Evolutionary conservation across 106 monocot species (phyloP).

Genomic region (Triglochin maritima): DNA sequence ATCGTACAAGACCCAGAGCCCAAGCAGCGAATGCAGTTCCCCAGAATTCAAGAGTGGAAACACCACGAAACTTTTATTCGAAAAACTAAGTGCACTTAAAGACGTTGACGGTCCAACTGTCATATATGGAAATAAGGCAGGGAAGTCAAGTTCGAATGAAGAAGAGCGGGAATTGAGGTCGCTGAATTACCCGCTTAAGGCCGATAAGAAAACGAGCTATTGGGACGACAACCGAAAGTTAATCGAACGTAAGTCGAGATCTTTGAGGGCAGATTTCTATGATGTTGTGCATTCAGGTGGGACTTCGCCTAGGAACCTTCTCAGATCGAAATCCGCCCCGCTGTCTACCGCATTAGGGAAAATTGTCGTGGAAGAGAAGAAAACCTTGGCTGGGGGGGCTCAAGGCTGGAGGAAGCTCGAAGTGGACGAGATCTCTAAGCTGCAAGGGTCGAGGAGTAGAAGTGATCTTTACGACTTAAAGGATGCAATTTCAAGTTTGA

Average conservation of each 20-base stretch:
- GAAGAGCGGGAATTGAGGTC: slow-evolving; percentile 29
- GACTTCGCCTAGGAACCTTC: slow-evolving; percentile 43
- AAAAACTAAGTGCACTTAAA: slow-evolving; percentile 28
- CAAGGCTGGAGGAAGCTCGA: slow-evolving; percentile 33
- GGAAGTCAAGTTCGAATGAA: slow-evolving; percentile 14
- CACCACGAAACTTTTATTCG: slow-evolving; percentile 36
- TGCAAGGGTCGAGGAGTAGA: slow-evolving; percentile 28
- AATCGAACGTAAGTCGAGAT: slow-evolving; percentile 19
- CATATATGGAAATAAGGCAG: no score
- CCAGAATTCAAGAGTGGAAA: slow-evolving; percentile 34
- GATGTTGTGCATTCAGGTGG: slow-evolving; percentile 5
- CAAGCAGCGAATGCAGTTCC: slow-evolving; percentile 14
- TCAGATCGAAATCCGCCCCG: slow-evolving; percentile 73
- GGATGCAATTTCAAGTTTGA: slow-evolving; percentile 51
- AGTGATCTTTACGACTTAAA: slow-evolving; percentile 58
- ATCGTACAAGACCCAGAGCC: slow-evolving; percentile 29
- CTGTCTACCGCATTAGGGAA: slow-evolving; percentile 56
- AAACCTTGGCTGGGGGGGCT: slow-evolving; percentile 18
- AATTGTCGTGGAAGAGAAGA: slow-evolving; percentile 48
- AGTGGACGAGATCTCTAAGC: slow-evolving; percentile 18
- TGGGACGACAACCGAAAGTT: slow-evolving; percentile 27
- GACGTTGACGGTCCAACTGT: no score
- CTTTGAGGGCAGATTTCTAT: slow-evolving; percentile 8
- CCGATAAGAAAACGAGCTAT: slow-evolving; percentile 15
- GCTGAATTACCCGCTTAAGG: slow-evolving; percentile 22